These are phyloP conservation scores for Hagleromyces aurorensis DNA, from an alignment of 805 yeast genomes.

Conservation along the genomic window DNA sequence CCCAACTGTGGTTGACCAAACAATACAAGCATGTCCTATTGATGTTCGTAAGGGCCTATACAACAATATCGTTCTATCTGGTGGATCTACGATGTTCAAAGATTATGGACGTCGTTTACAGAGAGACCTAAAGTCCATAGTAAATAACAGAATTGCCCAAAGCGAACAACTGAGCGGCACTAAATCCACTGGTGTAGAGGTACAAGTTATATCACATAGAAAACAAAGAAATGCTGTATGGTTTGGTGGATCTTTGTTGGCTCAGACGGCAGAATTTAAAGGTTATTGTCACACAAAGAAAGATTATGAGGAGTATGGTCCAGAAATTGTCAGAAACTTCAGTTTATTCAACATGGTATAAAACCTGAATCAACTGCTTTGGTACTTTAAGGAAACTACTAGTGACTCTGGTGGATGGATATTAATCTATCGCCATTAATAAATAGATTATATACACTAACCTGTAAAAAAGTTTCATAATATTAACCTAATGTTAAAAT, in stretches of 20 bases:
- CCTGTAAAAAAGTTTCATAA: too few species aligned
- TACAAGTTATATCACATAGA: slow-evolving; percentile 93
- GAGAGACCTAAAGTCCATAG: slow-evolving; percentile 82
- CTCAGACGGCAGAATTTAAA: slow-evolving; percentile 95
- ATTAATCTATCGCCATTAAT: too few species aligned
- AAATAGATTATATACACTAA: too few species aligned
- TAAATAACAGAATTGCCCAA: slow-evolving; percentile 76
- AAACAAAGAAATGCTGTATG: slow-evolving; percentile 98
- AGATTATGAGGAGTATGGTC: slow-evolving; percentile 97
- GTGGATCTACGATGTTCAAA: slow-evolving; percentile 98
- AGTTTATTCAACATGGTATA: slow-evolving; percentile 87
- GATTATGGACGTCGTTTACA: slow-evolving; percentile 97
- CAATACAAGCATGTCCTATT: slow-evolving; percentile 90
- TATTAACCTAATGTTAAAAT: slow-evolving; percentile 1
- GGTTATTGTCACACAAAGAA: slow-evolving; percentile 94
- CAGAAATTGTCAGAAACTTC: slow-evolving; percentile 94
- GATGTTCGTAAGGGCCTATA: slow-evolving; percentile 96
- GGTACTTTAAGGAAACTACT: neutral
- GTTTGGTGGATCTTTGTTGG: slow-evolving; percentile 97
- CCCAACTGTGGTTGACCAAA: slow-evolving; percentile 93
- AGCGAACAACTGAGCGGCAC: slow-evolving; percentile 70
- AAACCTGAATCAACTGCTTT: slow-evolving; percentile 7
- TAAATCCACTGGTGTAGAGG: slow-evolving; percentile 90
- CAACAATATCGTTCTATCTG: slow-evolving; percentile 90
- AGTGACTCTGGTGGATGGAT: too few species aligned